A percentile compares a stretch with the other conserved stretches of the same genome.
These are phyloP conservation scores for Mycena chlorophos DNA, from an alignment of 768 basidiomycete species.

Conservation along the genomic window DNA sequence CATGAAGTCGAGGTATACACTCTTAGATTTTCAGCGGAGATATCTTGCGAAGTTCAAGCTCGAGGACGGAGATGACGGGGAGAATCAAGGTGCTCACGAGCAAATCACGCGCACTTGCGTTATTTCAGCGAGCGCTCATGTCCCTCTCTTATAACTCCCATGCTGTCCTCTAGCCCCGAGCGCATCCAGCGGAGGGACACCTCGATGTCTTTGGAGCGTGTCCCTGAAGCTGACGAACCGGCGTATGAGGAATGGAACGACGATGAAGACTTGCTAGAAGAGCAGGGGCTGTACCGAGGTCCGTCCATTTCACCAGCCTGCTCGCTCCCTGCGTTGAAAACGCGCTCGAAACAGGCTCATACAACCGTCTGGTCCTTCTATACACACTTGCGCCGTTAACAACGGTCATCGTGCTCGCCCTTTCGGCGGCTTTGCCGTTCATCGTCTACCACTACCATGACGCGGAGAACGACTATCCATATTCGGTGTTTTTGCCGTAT, in stretches of 20 bases:
- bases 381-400: slow-evolving; percentile 64
- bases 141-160: not conserved
- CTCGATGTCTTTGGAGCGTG: slow-evolving; percentile 32
- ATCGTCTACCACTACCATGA: slow-evolving; percentile 46
- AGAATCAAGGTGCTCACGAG: too few relatives aligned
- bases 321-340: not conserved
- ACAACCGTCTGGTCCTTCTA: slow-evolving; percentile 51
- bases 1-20: too few relatives aligned
- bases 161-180: slow-evolving; percentile 31
- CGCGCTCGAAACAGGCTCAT: slow-evolving; percentile 55
- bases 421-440: slow-evolving; percentile 51
- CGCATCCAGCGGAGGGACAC: slow-evolving; percentile 30
- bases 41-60: too few relatives aligned
- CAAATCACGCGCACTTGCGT: too few relatives aligned
- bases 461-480: slow-evolving; percentile 33
- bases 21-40: too few relatives aligned
- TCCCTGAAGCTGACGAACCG: slow-evolving; percentile 39
- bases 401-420: slow-evolving; percentile 46
- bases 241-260: slow-evolving; percentile 36
- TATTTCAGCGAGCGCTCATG: not conserved
- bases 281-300: slow-evolving; percentile 54
- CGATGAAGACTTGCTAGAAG: slow-evolving; percentile 45
- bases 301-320: slow-evolving; percentile 14
- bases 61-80: too few relatives aligned
- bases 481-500: slow-evolving; percentile 52